Percentiles rank a stretch among this genome's conserved stretches.
Evolutionary conservation across 345 rosid genomes (phyloP).

Genomic region (Boechera stricta): DNA sequence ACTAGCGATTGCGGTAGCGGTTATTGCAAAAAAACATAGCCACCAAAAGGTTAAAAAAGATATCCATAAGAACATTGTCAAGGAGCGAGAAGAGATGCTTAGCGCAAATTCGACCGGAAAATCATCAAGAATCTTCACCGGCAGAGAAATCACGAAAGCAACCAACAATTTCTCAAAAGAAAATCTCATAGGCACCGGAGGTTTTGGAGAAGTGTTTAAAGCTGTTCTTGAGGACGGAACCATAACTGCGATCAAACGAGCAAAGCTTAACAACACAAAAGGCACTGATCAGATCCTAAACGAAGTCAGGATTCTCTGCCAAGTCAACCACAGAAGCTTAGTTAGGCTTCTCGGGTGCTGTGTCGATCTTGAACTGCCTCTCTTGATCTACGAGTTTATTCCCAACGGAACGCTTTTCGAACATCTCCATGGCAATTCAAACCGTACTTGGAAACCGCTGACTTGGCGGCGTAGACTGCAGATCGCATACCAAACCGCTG

Average conservation of each 20-base stretch:
- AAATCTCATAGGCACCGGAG: slow-evolving; percentile 62
- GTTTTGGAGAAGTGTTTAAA: slow-evolving; percentile 70
- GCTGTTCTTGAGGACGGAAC: slow-evolving; percentile 65
- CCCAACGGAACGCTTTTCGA: slow-evolving; percentile 61
- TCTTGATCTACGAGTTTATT: slow-evolving; percentile 67
- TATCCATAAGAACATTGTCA: slow-evolving; percentile 49
- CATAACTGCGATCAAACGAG: slow-evolving; percentile 56
- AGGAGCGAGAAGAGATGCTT: slow-evolving; percentile 61
- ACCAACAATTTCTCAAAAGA: slow-evolving; percentile 63
- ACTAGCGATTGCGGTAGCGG: slow-evolving; percentile 32
- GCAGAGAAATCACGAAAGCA: slow-evolving; percentile 58
- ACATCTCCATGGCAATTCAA: slow-evolving; percentile 53
- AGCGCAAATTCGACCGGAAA: slow-evolving; percentile 54
- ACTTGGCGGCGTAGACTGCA: slow-evolving; percentile 52
- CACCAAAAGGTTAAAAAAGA: slow-evolving; percentile 39
- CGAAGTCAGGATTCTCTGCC: slow-evolving; percentile 67
- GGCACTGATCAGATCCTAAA: slow-evolving; percentile 63
- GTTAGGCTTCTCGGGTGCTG: slow-evolving; percentile 56
- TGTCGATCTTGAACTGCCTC: slow-evolving; percentile 56
- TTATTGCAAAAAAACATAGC: slow-evolving; percentile 43
- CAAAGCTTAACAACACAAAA: slow-evolving; percentile 58
- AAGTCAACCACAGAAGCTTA: slow-evolving; percentile 65
- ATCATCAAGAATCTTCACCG: slow-evolving; percentile 56
- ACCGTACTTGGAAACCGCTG: slow-evolving; percentile 34
- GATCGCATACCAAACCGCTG: slow-evolving; percentile 59